Conservation (phyloP, 345 rosid genomes). For the Barbarea vulgaris region DNA sequence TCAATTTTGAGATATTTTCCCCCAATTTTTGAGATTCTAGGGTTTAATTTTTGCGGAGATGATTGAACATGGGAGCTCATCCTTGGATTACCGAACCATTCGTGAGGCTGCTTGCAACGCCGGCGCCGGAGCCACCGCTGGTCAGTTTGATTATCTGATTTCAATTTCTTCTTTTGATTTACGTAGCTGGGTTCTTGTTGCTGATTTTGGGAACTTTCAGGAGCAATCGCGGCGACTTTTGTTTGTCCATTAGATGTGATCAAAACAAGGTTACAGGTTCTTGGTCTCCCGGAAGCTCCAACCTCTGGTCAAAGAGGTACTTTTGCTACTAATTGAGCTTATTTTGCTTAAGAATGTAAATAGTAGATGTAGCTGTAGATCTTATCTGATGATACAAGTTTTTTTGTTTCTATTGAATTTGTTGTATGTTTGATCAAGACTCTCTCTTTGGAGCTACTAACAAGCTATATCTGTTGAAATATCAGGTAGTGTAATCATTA, state of each 20-base stretch:
- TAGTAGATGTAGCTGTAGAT: background rate
- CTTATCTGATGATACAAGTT: background rate
- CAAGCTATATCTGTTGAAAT: constrained; percentile 10
- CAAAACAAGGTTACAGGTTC: constrained; percentile 92
- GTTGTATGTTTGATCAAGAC: constrained; percentile 19
- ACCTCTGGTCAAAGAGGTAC: constrained; percentile 65
- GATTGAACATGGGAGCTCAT: constrained; percentile 49
- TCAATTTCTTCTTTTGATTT: background rate
- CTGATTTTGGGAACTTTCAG: constrained; percentile 43
- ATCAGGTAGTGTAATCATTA: constrained; percentile 76
- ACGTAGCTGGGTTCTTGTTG: background rate
- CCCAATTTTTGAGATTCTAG: background rate
- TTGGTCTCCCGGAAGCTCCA: constrained; percentile 68
- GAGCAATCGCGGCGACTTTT: constrained; percentile 91
- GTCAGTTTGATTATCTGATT: constrained; percentile 43
- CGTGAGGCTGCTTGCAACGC: constrained; percentile 59
- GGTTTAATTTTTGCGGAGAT: constrained; percentile 50
- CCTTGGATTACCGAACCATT: constrained; percentile 40
- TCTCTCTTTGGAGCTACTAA: background rate
- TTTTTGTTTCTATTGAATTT: constrained; percentile 10
- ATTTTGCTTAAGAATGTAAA: background rate
- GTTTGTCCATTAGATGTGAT: constrained; percentile 97
- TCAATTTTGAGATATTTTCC: constrained; percentile 24
- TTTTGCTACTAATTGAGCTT: constrained; percentile 9
- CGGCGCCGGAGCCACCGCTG: constrained; percentile 89